Conservation (phyloP, 2,329 filamentous ascomycete genomes). For the Fusarium poae region DNA sequence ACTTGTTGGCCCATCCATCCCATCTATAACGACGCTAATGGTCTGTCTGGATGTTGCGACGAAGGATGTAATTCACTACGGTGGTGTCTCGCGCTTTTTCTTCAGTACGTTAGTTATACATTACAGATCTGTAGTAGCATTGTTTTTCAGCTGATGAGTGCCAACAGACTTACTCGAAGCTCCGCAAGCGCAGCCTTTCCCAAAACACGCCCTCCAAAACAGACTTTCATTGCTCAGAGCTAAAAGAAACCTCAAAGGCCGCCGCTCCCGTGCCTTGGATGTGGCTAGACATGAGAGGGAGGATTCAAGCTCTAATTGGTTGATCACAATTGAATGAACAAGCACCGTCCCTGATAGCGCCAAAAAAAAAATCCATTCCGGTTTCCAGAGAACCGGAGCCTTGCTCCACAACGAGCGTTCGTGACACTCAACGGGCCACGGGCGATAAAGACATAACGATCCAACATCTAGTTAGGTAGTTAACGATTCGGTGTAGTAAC, state of each 20-base stretch:
- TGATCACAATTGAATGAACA: conserved; percentile 35
- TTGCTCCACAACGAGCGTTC: conserved; percentile 49
- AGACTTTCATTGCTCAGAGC: conserved; percentile 42
- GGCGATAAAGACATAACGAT: conserved; percentile 40
- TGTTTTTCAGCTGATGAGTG: conserved; percentile 41
- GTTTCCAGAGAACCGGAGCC: conserved; percentile 54
- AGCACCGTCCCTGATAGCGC: conserved; percentile 44
- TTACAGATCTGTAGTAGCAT: conserved; percentile 35
- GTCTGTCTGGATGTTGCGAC: conserved; percentile 2
- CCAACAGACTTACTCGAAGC: conserved; percentile 27
- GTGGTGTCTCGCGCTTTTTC: conserved; percentile 14
- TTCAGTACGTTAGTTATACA: conserved; percentile 2
- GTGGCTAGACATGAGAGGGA: conserved; percentile 39
- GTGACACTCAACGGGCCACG: conserved; percentile 44
- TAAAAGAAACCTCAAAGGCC: conserved; percentile 36
- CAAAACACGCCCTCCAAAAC: conserved; percentile 37
- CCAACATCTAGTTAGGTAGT: no score
- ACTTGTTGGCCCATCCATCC: conserved; percentile 25
- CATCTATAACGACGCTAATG: conserved; percentile 11
- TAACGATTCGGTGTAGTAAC: conserved; percentile 40
- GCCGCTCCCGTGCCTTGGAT: conserved; percentile 49
- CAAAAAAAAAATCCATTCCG: conserved; percentile 45
- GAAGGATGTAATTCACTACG: conserved; percentile 4
- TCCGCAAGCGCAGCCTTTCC: conserved; percentile 27
- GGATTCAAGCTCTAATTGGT: conserved; percentile 44